Percentiles rank a stretch among this genome's conserved stretches.
Conservation (phyloP, 139 green algal genomes). For the Chlorella sp. region DNA sequence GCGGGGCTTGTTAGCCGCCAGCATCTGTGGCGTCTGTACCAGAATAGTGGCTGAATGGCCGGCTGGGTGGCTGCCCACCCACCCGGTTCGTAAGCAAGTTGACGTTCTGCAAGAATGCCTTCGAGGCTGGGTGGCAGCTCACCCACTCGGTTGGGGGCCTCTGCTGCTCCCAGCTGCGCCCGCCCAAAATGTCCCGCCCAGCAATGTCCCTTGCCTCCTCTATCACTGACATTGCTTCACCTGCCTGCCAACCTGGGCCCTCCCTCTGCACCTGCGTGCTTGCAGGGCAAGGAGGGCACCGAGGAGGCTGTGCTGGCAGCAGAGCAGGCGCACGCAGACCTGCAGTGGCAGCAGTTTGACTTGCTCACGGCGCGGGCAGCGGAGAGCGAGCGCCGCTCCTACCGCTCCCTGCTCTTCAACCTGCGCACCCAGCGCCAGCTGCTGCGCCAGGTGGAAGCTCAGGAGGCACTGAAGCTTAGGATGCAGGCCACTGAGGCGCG, state of each 20-base stretch:
- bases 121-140: too few relatives aligned
- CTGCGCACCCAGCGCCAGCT: slow-evolving; percentile 35
- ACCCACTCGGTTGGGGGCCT: too few relatives aligned
- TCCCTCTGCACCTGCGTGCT: background rate
- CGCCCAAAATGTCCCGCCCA: too few relatives aligned
- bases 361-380: background rate
- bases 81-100: too few relatives aligned
- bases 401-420: slow-evolving; percentile 47
- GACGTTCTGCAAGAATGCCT: too few relatives aligned
- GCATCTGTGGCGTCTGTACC: too few relatives aligned
- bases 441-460: slow-evolving; percentile 33
- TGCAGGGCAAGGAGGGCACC: slow-evolving; percentile 1
- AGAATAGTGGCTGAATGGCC: too few relatives aligned
- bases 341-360: slow-evolving; percentile 36
- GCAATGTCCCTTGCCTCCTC: too few relatives aligned
- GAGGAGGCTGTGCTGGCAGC: background rate
- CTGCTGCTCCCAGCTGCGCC: too few relatives aligned
- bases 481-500: slow-evolving; percentile 12
- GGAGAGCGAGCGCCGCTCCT: slow-evolving; percentile 26
- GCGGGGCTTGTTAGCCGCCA: too few relatives aligned
- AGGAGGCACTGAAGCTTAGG: slow-evolving; percentile 21
- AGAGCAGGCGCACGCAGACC: background rate
- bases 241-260: too few relatives aligned
- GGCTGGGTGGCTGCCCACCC: too few relatives aligned
- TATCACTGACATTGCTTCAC: background rate